A percentile compares a stretch with the other conserved stretches of the same genome.
These are phyloP conservation scores for Primulina huaijiensis DNA, from an alignment of 257 asterid genomes.

Conservation along the genomic window DNA sequence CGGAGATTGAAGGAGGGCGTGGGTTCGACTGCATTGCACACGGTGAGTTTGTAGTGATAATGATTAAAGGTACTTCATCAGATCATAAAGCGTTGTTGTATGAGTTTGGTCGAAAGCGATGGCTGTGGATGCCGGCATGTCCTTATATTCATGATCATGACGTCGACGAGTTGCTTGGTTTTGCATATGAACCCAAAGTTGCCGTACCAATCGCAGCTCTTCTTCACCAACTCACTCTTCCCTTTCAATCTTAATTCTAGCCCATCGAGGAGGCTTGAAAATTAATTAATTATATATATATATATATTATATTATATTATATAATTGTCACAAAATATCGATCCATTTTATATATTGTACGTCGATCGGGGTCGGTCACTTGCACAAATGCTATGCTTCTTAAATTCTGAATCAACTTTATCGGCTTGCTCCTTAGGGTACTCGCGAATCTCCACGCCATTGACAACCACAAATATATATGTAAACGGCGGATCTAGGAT, in stretches of 20 bases:
- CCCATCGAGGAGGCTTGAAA: no score
- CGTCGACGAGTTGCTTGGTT: constrained; percentile 62
- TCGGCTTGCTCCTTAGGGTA: no score
- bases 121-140: constrained; percentile 87
- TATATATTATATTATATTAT: no score
- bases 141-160: constrained; percentile 34
- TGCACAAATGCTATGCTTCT: no score
- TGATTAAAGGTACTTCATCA: constrained; percentile 39
- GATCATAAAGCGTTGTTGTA: constrained; percentile 52
- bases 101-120: constrained; percentile 55
- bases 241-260: constrained; percentile 45
- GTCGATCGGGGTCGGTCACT: no score
- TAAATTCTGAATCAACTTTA: no score
- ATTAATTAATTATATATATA: no score
- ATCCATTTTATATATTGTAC: no score
- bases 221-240: constrained; percentile 76
- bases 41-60: constrained; percentile 55
- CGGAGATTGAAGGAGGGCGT: constrained; percentile 58
- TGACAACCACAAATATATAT: no score
- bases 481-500: no score
- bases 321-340: no score
- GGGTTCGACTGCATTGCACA: constrained; percentile 79
- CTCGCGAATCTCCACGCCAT: no score
- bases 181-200: constrained; percentile 66
- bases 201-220: constrained; percentile 72